Base-by-base conservation (phyloP, 176 grass and related monocot species). In the Zizania latifolia region DNA sequence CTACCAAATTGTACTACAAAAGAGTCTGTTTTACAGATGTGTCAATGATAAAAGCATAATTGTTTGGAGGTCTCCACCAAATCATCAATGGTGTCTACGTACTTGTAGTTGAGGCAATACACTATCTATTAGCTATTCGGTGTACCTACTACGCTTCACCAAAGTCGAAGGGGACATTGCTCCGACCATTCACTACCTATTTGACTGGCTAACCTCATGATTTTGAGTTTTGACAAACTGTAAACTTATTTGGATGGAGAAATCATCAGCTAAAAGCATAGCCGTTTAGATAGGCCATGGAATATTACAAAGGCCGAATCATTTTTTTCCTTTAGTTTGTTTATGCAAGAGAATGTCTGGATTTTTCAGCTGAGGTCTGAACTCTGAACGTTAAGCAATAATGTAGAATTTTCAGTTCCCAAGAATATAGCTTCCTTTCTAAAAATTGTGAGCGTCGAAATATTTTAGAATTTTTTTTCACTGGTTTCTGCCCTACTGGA, bases 61-160 rank as follows among this genome's bases (percentile, higher is more conserved):
- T n/a, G n/a, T n/a, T n/a, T n/a, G n/a, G n/a, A n/a, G n/a, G n/a
- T n/a, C n/a, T n/a, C n/a, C n/a, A n/a, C n/a, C n/a, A n/a, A n/a
- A n/a, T n/a, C n/a, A n/a, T n/a, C n/a, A n/a, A n/a, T n/a, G n/a
- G n/a, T n/a, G n/a, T n/a, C n/a, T n/a, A n/a, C n/a, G 19, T 45
- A 45, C 40, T 5, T 22, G 22, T 60, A 62, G 51, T 50, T 50
- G 46, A 22, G 19, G 22, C 48, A 53, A 6, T 53, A 22, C n/a
- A 3, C 7, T 80, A 15, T 15, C 54, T 24, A 35, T 55, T 64
- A 70, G 28, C 79, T 39, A 51, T 60, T 24, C 13, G 50, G 71
- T 43, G 62, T 77, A 81, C 77, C 77, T 41, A 62, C 71, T 30
- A 28, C 27, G 10, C 30, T 41, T 40, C 71, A 81, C 78, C 84